Conservation (phyloP, 2,329 filamentous ascomycete species). For the Claviceps capensis region DNA sequence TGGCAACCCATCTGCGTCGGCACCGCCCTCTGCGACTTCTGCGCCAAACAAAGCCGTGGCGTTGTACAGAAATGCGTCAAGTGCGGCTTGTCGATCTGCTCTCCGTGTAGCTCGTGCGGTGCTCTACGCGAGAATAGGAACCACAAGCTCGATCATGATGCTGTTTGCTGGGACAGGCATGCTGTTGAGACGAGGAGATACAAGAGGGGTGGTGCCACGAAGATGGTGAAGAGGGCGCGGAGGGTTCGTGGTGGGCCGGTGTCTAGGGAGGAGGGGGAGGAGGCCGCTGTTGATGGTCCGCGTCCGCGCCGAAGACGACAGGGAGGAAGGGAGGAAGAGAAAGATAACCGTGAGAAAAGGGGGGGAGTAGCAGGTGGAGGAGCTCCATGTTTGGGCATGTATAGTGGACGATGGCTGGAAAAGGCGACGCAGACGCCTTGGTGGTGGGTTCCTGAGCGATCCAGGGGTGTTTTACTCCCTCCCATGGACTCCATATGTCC, state of each 20-base stretch:
- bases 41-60: slow-evolving; percentile 11
- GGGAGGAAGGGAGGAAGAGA: background rate
- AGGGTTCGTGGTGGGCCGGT: too few species aligned
- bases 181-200: background rate
- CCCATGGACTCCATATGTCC: too few species aligned
- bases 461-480: background rate
- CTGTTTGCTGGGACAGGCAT: slow-evolving; percentile 8
- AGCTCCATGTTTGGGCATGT: too few species aligned
- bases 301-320: background rate
- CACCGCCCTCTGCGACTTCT: slow-evolving; percentile 16
- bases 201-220: too few species aligned
- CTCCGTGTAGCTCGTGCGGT: slow-evolving; percentile 8
- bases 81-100: slow-evolving; percentile 14
- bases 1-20: slow-evolving; percentile 11
- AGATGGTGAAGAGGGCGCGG: background rate
- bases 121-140: slow-evolving; percentile 8
- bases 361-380: background rate
- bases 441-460: background rate
- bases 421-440: slow-evolving; percentile 2
- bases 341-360: background rate
- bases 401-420: background rate
- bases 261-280: background rate
- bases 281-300: background rate
- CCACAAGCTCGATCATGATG: slow-evolving; percentile 10
- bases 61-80: slow-evolving; percentile 12